Percentiles rank a stretch among this genome's conserved stretches.
Conservation (phyloP, 306 rosid genomes). For the Acacia melanoxylon region DNA sequence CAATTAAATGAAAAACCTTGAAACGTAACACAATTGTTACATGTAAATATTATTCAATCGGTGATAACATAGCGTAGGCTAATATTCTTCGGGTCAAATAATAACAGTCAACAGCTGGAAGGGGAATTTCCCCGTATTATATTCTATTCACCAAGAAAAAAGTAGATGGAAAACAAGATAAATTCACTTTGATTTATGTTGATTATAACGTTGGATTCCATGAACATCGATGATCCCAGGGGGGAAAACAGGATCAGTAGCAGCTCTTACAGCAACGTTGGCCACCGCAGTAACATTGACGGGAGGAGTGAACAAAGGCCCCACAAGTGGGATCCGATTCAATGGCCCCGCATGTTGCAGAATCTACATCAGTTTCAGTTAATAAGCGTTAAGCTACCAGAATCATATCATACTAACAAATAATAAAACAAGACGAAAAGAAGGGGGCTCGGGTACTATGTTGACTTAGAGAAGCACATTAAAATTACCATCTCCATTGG, state of each 20-base stretch:
- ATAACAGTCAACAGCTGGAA: background rate
- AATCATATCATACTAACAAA: slow-evolving; percentile 9
- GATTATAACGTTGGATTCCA: slow-evolving; percentile 81
- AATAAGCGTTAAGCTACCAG: background rate
- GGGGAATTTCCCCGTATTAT: slow-evolving; percentile 30
- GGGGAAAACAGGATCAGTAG: slow-evolving; percentile 92
- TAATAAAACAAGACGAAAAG: slow-evolving; percentile 1
- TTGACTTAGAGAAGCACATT: background rate
- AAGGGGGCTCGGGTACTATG: background rate
- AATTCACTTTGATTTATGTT: slow-evolving; percentile 51
- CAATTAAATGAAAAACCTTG: slow-evolving; percentile 16
- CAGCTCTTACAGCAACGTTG: slow-evolving; percentile 90
- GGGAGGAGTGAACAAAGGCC: slow-evolving; percentile 89
- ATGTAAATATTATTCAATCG: slow-evolving; percentile 31
- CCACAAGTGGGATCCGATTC: slow-evolving; percentile 77
- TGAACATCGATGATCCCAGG: slow-evolving; percentile 79
- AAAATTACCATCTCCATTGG: slow-evolving; percentile 85
- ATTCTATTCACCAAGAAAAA: slow-evolving; percentile 21
- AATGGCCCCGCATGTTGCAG: slow-evolving; percentile 64
- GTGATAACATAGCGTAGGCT: slow-evolving; percentile 3
- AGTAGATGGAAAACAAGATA: background rate
- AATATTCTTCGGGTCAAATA: slow-evolving; percentile 24
- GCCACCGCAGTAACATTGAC: slow-evolving; percentile 79
- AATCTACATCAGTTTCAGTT: slow-evolving; percentile 53
- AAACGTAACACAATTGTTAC: slow-evolving; percentile 21